Base-by-base conservation (phyloP, 352 stramenopile species). In the Pythium aquatile region DNA sequence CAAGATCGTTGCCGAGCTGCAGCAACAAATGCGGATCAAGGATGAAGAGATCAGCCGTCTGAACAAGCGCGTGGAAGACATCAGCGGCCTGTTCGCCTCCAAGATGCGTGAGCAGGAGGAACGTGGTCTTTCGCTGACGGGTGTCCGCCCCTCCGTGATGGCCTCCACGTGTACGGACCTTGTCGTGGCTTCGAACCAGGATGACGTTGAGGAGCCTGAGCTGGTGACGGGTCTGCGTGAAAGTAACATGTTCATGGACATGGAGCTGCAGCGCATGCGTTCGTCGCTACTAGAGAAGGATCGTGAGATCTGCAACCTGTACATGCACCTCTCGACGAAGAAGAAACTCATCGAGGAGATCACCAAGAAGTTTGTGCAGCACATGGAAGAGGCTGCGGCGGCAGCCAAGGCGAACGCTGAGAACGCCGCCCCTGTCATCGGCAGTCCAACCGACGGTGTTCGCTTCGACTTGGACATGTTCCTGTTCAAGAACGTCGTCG, bases 271-370 rank as follows among this genome's bases (percentile, higher is more conserved):
- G 47, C 61, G 73, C 29, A 75, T 93, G 37, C 70, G 69, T n/a
- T 65, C 61, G 16, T 70, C 74, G 17, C 63, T 93, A 29, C 72
- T 82, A 57, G 84, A 90, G 58, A 93, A 91, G 63, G 82, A 93
- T 32, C 79, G 81, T n/a, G 82, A 93, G 68, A 91, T 93, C 39
- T 93, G 84, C 68, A 75, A 81, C 49, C 64, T 93, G 10, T 88
- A 93, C 46, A 82, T 90, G 72, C 77, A 91, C 61, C 55, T 93
- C 61, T 90, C 82, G 33, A 90, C 81, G 20, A 90, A 93, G 67
- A 87, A 89, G 70, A 90, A 87, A 60, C 74, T 93, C 5, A 72
- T 91, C 16, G 81, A 90, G 16, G 82, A 93, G 58, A 85, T 93
- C 46, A 79, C 79, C 24, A 79, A 79, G 47, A 79, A 80, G 56